Base-by-base conservation (phyloP, 2,329 filamentous ascomycete species). In the Penicillium palitans region DNA sequence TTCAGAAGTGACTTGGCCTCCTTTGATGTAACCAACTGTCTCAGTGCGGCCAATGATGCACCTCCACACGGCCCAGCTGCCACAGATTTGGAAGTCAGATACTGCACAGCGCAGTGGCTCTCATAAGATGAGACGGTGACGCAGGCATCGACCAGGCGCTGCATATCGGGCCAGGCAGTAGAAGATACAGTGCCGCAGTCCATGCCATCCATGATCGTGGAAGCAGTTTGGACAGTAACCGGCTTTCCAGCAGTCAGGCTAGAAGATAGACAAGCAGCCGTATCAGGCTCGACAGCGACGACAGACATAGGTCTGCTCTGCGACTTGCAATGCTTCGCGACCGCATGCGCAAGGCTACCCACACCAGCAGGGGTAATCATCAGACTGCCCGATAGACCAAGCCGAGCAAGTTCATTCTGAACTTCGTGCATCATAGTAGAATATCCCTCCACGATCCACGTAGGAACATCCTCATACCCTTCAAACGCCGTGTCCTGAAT, bases 381-480 rank as follows among this genome's bases (percentile, higher is more conserved):
- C 10, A 84, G 74, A 0, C 77, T 82, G 6, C 81, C 77, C 5
- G 67, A 62, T 0, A 77, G 65, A 1, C 68, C 72, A 0, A 76
- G 63, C 0, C 74, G 72, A 0, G 79, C 68, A 10, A 88, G 68
- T 67, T 93, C 89, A 21, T 78, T 70, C 50, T 91, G 88, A 0
- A 85, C 78, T 68, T 95, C 90, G 3, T 74, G 71, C 61, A 93
- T 77, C 82, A 93, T 87, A 0, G 89, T 91, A 5, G 80, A 80
- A 66, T 93, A 95, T 0, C 90, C 90, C 60, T 93, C 86, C 0
- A 91, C 87, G 24, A 93, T 88, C 86, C 88, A 92, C 72, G 84
- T 47, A 0, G 90, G 88, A 6, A 91, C 83, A 40, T 85, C 78
- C 47, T 86, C 82, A 65, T 90, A 91, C 2, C 84, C 86, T 0